phyloP scores from a whole-genome alignment of 192 early-diverging fungal species.

The Jimgerdemannia flammicorona region DNA sequence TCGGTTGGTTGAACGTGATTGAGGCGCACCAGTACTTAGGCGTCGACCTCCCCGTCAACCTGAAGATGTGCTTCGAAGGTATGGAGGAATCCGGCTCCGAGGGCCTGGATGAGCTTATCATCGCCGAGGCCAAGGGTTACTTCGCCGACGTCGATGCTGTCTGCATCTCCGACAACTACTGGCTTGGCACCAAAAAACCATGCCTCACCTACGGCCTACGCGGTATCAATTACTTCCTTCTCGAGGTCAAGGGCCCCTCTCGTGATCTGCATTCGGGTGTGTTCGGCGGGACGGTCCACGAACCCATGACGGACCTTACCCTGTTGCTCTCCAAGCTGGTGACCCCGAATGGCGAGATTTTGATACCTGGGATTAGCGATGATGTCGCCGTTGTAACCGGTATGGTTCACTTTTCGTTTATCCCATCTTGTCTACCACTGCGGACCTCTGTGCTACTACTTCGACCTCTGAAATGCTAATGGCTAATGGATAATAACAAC shows the following conservation, averaged over 20 bases:
- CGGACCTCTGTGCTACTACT: too few species aligned
- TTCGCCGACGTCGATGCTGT: slow-evolving; percentile 93
- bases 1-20: slow-evolving; percentile 94
- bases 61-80: slow-evolving; percentile 98
- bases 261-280: slow-evolving; percentile 95
- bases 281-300: slow-evolving; percentile 91
- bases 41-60: slow-evolving; percentile 89
- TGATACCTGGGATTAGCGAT: slow-evolving; percentile 90
- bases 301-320: slow-evolving; percentile 97
- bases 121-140: slow-evolving; percentile 80
- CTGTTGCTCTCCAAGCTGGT: slow-evolving; percentile 82
- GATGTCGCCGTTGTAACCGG: slow-evolving; percentile 81
- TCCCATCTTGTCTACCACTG: neutral
- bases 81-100: slow-evolving; percentile 88
- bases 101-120: slow-evolving; percentile 90
- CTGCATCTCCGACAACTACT: slow-evolving; percentile 98
- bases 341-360: slow-evolving; percentile 79
- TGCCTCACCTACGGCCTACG: slow-evolving; percentile 98
- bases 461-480: too few species aligned
- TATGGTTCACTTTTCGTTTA: slow-evolving; percentile 14
- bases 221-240: slow-evolving; percentile 61
- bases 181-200: slow-evolving; percentile 93
- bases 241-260: slow-evolving; percentile 29
- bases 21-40: slow-evolving; percentile 91
- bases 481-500: too few species aligned